Percentiles rank a stretch among this genome's conserved stretches.
Evolutionary conservation across 768 basidiomycete species (phyloP).

Genomic region (Hirschioporus abietinus): DNA sequence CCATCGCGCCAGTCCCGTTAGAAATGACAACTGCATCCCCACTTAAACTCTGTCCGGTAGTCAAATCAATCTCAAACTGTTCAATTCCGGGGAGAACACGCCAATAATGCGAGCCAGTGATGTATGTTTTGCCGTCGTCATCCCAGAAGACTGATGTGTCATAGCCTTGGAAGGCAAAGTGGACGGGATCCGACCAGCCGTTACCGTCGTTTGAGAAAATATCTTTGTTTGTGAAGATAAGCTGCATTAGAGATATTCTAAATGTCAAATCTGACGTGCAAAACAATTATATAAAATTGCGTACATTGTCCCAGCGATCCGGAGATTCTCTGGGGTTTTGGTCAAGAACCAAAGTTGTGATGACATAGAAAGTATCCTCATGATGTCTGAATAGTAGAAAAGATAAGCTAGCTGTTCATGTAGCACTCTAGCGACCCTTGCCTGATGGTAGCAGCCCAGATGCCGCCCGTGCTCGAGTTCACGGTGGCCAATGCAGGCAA

Average conservation of each 20-base stretch:
- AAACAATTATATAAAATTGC: slow-evolving; percentile 1
- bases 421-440: not conserved
- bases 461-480: slow-evolving; percentile 17
- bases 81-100: slow-evolving; percentile 21
- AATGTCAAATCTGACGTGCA: not conserved
- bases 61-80: slow-evolving; percentile 21
- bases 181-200: slow-evolving; percentile 28
- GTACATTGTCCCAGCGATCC: slow-evolving; percentile 19
- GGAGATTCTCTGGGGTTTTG: slow-evolving; percentile 12
- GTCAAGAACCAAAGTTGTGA: slow-evolving; percentile 18
- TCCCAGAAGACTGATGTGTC: slow-evolving; percentile 31
- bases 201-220: slow-evolving; percentile 10
- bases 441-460: slow-evolving; percentile 15
- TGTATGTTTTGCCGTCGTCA: slow-evolving; percentile 24
- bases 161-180: slow-evolving; percentile 29
- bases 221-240: slow-evolving; percentile 14
- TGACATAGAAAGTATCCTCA: slow-evolving; percentile 16
- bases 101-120: slow-evolving; percentile 23
- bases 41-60: slow-evolving; percentile 19
- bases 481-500: slow-evolving; percentile 15
- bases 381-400: slow-evolving; percentile 9
- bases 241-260: slow-evolving; percentile 2
- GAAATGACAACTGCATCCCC: slow-evolving; percentile 10
- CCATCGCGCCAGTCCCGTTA: slow-evolving; percentile 15
- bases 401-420: not conserved